Percentiles rank a stretch among this genome's conserved stretches.
phyloP scores from a whole-genome alignment of 106 monocot genomes.

The Apostasia shenzhenica region DNA sequence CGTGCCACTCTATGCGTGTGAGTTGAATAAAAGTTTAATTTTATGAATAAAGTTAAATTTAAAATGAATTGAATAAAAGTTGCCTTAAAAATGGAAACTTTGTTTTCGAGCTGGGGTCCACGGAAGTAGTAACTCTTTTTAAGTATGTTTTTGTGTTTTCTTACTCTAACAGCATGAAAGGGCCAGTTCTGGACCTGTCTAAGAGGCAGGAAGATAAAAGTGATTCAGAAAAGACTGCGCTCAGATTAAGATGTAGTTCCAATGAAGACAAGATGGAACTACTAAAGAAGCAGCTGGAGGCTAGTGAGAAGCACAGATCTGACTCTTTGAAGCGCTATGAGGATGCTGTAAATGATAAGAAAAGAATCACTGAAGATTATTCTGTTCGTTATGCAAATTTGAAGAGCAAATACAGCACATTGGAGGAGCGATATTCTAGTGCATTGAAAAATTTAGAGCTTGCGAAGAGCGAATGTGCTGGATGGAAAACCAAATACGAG shows the following conservation, averaged over 20 bases:
- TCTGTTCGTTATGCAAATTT: constrained; percentile 54
- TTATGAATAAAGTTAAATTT: too few relatives aligned
- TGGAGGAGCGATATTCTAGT: constrained; percentile 70
- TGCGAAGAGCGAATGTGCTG: constrained; percentile 41
- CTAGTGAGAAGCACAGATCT: constrained; percentile 72
- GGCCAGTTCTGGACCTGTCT: constrained; percentile 62
- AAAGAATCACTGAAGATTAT: constrained; percentile 76
- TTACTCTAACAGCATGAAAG: constrained; percentile 58
- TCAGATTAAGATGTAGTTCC: constrained; percentile 56
- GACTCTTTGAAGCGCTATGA: constrained; percentile 91
- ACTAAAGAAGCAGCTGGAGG: constrained; percentile 71
- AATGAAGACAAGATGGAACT: constrained; percentile 68
- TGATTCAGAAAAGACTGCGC: constrained; percentile 57
- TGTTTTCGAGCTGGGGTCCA: not conserved
- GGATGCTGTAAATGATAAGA: constrained; percentile 77
- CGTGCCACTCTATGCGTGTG: too few relatives aligned
- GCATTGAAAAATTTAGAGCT: constrained; percentile 50
- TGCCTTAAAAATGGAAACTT: not conserved
- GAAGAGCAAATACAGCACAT: constrained; percentile 71
- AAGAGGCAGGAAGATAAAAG: constrained; percentile 46
- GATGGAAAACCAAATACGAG: constrained; percentile 76
- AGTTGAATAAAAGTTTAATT: too few relatives aligned
- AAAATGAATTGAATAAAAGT: too few relatives aligned
- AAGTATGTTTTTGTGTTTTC: not conserved
- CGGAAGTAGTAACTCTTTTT: not conserved